These are phyloP conservation scores for Paramyrothecium roridum DNA, from an alignment of 2,329 filamentous ascomycete species.

Conservation along the genomic window DNA sequence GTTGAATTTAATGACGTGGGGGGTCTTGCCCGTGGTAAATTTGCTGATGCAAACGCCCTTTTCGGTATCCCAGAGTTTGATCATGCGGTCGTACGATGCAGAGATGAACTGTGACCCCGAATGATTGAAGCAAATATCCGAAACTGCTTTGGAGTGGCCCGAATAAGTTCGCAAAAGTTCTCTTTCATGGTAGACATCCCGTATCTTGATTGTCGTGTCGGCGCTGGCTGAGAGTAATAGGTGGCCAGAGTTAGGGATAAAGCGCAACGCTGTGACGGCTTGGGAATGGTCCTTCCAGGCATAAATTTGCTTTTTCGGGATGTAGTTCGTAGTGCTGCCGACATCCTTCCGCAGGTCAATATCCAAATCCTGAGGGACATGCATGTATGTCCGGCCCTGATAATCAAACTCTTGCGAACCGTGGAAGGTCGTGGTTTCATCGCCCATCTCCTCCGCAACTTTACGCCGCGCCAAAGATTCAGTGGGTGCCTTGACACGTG, in stretches of 20 bases:
- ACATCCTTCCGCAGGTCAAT: constrained; percentile 79
- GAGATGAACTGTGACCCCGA: constrained; percentile 84
- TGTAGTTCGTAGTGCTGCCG: constrained; percentile 81
- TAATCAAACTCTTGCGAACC: constrained; percentile 85
- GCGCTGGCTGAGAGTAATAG: constrained; percentile 86
- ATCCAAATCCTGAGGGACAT: constrained; percentile 87
- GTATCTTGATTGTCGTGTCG: constrained; percentile 88
- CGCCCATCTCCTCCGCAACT: constrained; percentile 57
- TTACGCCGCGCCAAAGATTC: constrained; percentile 53
- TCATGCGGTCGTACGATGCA: constrained; percentile 88
- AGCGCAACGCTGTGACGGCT: constrained; percentile 82
- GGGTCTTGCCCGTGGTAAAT: constrained; percentile 91
- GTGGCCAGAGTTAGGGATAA: constrained; percentile 87
- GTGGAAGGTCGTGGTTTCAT: constrained; percentile 85
- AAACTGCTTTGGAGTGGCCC: constrained; percentile 86
- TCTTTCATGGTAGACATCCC: constrained; percentile 87
- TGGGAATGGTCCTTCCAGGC: constrained; percentile 84
- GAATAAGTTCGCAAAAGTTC: constrained; percentile 89
- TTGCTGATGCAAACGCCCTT: constrained; percentile 84
- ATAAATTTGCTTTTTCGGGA: constrained; percentile 90
- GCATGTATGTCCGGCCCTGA: constrained; percentile 95
- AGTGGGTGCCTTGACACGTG: constrained; percentile 54
- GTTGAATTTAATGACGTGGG: constrained; percentile 93
- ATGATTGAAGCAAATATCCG: constrained; percentile 83
- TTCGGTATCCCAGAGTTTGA: constrained; percentile 98